Percentiles rank a stretch among this genome's conserved stretches.
Evolutionary conservation across 768 basidiomycete genomes (phyloP).

Genomic region (Kwoniella sp.): DNA sequence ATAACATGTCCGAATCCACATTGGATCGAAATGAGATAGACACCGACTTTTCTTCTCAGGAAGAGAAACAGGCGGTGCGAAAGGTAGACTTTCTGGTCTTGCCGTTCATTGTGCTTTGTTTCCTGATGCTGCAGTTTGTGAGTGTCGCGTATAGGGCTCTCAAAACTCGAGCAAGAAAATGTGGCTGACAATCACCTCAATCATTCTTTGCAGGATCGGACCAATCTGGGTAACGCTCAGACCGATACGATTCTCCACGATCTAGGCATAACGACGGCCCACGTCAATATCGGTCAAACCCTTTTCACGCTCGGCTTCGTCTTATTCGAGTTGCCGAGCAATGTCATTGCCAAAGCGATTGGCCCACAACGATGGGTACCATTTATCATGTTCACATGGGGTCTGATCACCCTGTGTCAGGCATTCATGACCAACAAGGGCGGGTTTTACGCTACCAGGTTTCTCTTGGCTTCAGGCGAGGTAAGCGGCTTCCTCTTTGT

Average conservation of each 20-base stretch:
- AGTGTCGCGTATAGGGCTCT: too few relatives aligned
- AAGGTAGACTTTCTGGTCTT: slow-evolving; percentile 28
- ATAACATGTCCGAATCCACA: slow-evolving; percentile 2
- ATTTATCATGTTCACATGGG: slow-evolving; percentile 58
- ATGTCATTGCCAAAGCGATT: slow-evolving; percentile 35
- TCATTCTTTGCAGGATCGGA: slow-evolving; percentile 17
- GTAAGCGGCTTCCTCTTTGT: too few relatives aligned
- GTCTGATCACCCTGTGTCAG: slow-evolving; percentile 45
- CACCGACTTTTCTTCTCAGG: slow-evolving; percentile 15
- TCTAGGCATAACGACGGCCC: slow-evolving; percentile 34
- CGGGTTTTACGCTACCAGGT: slow-evolving; percentile 42
- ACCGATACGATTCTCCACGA: slow-evolving; percentile 37
- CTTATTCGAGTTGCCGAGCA: slow-evolving; percentile 46
- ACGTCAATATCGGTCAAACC: slow-evolving; percentile 47
- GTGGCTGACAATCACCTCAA: not conserved
- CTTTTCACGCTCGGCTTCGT: slow-evolving; percentile 51
- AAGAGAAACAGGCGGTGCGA: slow-evolving; percentile 17
- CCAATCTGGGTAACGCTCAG: slow-evolving; percentile 35
- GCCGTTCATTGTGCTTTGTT: slow-evolving; percentile 25
- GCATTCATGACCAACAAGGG: slow-evolving; percentile 37
- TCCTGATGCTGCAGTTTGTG: slow-evolving; percentile 28
- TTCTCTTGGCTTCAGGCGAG: slow-evolving; percentile 38
- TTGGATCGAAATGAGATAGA: not conserved
- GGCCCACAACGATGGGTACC: slow-evolving; percentile 45
- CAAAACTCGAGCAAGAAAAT: too few relatives aligned